phyloP scores from a whole-genome alignment of 169 alveolate genomes.

The Ichthyophthirius multifiliis region DNA sequence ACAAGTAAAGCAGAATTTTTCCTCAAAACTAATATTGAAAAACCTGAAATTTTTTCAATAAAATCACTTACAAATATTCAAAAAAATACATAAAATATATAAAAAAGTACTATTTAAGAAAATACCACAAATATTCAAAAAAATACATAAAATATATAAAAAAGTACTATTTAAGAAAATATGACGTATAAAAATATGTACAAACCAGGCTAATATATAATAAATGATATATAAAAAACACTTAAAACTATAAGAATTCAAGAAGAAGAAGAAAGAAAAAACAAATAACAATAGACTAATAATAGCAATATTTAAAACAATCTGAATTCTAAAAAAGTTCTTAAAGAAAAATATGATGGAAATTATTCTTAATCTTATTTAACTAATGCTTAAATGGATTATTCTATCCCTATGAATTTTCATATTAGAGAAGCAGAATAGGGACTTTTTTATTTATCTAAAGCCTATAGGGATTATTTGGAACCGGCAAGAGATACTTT shows the following conservation, averaged over 20 bases:
- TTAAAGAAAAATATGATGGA: background rate
- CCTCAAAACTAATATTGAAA: too few species aligned
- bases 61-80: too few species aligned
- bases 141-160: too few species aligned
- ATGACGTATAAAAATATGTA: too few species aligned
- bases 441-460: background rate
- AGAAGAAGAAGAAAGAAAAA: background rate
- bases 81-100: too few species aligned
- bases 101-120: too few species aligned
- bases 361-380: background rate
- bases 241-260: background rate
- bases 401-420: background rate
- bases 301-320: background rate
- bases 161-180: too few species aligned
- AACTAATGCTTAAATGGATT: background rate
- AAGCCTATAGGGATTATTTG: background rate
- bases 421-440: background rate
- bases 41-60: too few species aligned
- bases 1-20: too few species aligned
- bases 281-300: too few species aligned
- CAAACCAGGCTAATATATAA: background rate
- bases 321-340: background rate
- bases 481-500: slow-evolving; percentile 4
- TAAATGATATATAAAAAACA: background rate
- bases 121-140: too few species aligned